Evolutionary conservation across 371 early-diverging fungal genomes (phyloP), one percentile per base, ranked within the genome.

Genomic region (Lichtheimia corymbifera): DNA sequence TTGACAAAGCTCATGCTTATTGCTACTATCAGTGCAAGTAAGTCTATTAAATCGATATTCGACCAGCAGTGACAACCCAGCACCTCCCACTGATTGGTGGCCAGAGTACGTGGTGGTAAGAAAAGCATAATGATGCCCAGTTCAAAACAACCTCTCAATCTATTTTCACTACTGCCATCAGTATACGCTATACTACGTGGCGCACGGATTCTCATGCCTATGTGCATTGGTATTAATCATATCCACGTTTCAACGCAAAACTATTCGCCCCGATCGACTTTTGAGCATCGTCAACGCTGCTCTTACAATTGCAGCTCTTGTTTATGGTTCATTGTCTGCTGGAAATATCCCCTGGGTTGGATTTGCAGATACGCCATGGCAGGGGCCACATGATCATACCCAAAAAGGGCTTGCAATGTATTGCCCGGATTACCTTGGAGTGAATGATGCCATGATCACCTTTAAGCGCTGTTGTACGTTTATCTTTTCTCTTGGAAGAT

Each of bases 101-200:
- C 54, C 54, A 17, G 17, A 13, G 3, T 54, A 54, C 9, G 24
- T 17, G 40, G 54, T 54, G 18, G 54, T 54, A 41, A 41, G 53
- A 35, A 35, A 12, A 5, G 51, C 12, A 12, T 11, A 24, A 24
- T 25, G 24, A 28, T 28, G 4, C 28, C 11, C 35, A 35, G 35
- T 35, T 35, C 6, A 9, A 35, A 28, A 35, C 35, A 35, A 35
- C 0, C 11, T 11, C 35, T 35, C 35, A 35, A 0, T 35, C 9
- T 4, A 17, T 5, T 50, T 9, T 20, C 4, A 20, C 5, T 13
- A 27, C 17, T 14, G 0, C n/a, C 5, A 11, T 7, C 5, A 54
- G 54, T 54, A 54, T 20, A 41, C 18, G 9, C 20, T 54, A 41
- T 54, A 54, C 20, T 54, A 40, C 17, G 54, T 54, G 11, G 54